Percentiles rank a stretch among this genome's conserved stretches.
Conservation (phyloP, 2,329 filamentous ascomycete genomes). For the Gnomoniopsis sp. region DNA sequence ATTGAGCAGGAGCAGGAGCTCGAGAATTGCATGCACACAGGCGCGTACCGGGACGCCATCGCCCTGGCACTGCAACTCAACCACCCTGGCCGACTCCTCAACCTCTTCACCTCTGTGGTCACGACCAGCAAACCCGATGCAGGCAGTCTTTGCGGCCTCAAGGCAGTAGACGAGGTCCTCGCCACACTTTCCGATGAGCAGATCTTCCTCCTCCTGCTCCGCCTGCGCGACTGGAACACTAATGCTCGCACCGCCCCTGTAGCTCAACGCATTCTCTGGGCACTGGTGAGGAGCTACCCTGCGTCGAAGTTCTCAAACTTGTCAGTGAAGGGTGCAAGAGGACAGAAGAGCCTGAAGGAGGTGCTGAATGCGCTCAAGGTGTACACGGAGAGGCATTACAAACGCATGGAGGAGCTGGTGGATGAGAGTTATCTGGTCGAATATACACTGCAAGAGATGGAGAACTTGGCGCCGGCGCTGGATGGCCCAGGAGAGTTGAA, state of each 20-base stretch:
- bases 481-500: conserved; percentile 20
- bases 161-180: conserved; percentile 79
- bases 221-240: conserved; percentile 95
- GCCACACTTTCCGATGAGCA: conserved; percentile 78
- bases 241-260: conserved; percentile 84
- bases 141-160: conserved; percentile 61
- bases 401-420: conserved; percentile 80
- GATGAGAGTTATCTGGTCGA: conserved; percentile 94
- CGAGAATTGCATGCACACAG: conserved; percentile 84
- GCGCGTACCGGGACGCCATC: conserved; percentile 90
- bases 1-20: conserved; percentile 91
- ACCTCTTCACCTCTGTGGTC: conserved; percentile 78
- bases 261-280: conserved; percentile 79
- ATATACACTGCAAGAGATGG: conserved; percentile 92
- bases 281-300: conserved; percentile 77
- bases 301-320: conserved; percentile 72
- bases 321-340: conserved; percentile 54
- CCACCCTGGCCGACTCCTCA: conserved; percentile 82
- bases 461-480: conserved; percentile 55
- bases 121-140: conserved; percentile 57
- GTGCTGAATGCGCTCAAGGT: conserved; percentile 82
- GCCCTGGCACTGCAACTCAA: conserved; percentile 89
- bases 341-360: conserved; percentile 70
- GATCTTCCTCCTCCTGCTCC: conserved; percentile 74
- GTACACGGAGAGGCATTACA: conserved; percentile 93